Conservation (phyloP, 2,329 filamentous ascomycete genomes). For the Fusarium poae region DNA sequence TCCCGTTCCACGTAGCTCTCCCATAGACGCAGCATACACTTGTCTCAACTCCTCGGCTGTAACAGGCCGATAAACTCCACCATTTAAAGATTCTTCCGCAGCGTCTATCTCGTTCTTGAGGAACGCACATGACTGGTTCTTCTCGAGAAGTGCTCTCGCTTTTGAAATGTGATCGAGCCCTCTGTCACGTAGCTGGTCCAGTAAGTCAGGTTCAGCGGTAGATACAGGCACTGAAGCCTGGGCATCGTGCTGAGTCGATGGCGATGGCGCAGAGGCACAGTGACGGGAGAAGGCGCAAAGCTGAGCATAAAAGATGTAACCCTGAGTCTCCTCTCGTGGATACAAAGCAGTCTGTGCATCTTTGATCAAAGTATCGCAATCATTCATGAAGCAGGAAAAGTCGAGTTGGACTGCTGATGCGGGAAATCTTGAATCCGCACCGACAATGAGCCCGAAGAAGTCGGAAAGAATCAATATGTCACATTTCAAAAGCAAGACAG, state of each 20-base stretch:
- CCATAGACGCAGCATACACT: conserved; percentile 5
- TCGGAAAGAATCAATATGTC: conserved; percentile 5
- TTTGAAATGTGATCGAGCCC: not conserved
- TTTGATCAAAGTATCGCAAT: not conserved
- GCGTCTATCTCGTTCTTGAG: not conserved
- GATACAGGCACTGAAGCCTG: not conserved
- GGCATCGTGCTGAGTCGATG: not conserved
- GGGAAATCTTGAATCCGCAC: not conserved
- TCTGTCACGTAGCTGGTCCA: not conserved
- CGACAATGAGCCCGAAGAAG: not conserved
- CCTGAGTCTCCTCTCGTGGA: conserved; percentile 3
- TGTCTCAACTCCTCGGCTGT: conserved; percentile 6
- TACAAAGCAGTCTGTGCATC: not conserved
- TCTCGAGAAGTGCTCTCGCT: not conserved
- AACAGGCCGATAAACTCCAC: conserved; percentile 1
- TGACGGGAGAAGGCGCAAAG: not conserved
- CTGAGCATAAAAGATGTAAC: not conserved
- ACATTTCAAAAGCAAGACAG: not conserved
- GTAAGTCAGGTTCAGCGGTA: not conserved
- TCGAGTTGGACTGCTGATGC: not conserved
- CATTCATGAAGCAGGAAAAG: not conserved
- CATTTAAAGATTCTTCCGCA: not conserved
- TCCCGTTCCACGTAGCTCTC: not conserved
- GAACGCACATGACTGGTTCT: not conserved
- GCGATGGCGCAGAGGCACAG: not conserved